Evolutionary conservation across 2,329 filamentous ascomycete genomes (phyloP), one percentile per base, ranked within the genome.

Genomic region (Alternaria sp.): DNA sequence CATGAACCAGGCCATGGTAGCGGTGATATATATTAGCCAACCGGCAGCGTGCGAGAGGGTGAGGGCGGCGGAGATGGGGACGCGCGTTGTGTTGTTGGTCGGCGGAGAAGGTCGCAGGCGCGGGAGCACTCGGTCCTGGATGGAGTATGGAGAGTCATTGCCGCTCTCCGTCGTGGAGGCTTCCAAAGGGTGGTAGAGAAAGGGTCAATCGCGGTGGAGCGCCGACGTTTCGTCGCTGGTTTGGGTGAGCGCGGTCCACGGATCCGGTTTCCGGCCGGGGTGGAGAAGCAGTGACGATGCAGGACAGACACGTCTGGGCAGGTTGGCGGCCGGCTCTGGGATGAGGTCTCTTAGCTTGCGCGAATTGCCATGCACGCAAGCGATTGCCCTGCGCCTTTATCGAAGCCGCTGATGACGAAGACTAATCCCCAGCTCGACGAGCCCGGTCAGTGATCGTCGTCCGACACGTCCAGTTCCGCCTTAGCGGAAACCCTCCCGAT

Each of bases 1-100:
- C 69, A 79, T 62, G 65, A 81, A 72, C 78, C 78, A 80, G 64
- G 77, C 76, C 79, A 81, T 81, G 73, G 54, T 65, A 51, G 23
- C 17, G 56, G 21, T 15, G 56, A 17, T 47, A 32, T 28, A 19
- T 15, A 52, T 49, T 51, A 30, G 44, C 54, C 57, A 45, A 51
- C 28, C 50, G n/a, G 45, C 9, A 45, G 32, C 32, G 12, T 54
- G 15, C 44, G 30, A 44, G 44, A 46, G 50, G 23, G 19, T 49
- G 56, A 30, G 49, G 26, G 40, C 44, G 40, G 58, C 50, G 19
- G 30, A 36, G 46, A n/a, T 49, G 44, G 28, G 49, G 51, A 54
- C 52, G 59, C 30, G 26, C 26, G 52, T 17, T 61, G 62, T 47
- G 47, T 23, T 47, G 52, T 19, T 49, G 52, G 51, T 36, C 36